Conservation (phyloP, 805 yeast species). For the Kregervanrija pseudodelftensis region DNA sequence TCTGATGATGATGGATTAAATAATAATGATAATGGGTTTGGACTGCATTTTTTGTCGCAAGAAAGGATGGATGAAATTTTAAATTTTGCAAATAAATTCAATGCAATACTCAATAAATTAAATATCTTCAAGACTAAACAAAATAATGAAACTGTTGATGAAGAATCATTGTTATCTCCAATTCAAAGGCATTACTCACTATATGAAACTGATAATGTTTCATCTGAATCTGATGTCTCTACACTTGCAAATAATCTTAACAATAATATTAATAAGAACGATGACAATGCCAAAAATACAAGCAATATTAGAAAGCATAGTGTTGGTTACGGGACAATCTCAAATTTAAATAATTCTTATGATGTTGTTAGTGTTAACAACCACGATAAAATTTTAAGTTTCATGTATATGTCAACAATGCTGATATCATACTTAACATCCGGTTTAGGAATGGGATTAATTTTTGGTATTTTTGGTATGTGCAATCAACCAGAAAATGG, state of each 20-base stretch:
- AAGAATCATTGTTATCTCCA: conserved; percentile 2
- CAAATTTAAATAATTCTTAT: conserved; percentile 5
- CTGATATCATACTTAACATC: conserved; percentile 34
- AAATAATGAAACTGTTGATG: neutral
- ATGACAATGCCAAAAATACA: too few relatives aligned
- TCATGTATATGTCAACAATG: conserved; percentile 35
- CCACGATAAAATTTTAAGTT: conserved; percentile 37
- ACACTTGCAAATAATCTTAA: too few relatives aligned
- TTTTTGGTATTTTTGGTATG: conserved; percentile 20
- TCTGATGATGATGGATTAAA: conserved; percentile 31
- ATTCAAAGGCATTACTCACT: conserved; percentile 6
- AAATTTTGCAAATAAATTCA: conserved; percentile 1
- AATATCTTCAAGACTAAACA: neutral
- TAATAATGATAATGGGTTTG: conserved; percentile 24
- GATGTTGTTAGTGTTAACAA: conserved; percentile 18
- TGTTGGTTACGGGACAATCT: neutral
- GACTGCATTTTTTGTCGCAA: conserved; percentile 8
- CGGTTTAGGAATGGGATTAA: conserved; percentile 37
- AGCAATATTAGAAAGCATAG: too few relatives aligned
- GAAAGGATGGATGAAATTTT: conserved; percentile 6
- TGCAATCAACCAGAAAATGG: neutral
- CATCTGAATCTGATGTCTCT: too few relatives aligned
- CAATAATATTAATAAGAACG: too few relatives aligned
- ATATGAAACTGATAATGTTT: neutral
- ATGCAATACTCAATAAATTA: too few relatives aligned